Base-by-base conservation (phyloP, 805 yeast genomes). In the Saccharomycopsis oosterbeekiorum region DNA sequence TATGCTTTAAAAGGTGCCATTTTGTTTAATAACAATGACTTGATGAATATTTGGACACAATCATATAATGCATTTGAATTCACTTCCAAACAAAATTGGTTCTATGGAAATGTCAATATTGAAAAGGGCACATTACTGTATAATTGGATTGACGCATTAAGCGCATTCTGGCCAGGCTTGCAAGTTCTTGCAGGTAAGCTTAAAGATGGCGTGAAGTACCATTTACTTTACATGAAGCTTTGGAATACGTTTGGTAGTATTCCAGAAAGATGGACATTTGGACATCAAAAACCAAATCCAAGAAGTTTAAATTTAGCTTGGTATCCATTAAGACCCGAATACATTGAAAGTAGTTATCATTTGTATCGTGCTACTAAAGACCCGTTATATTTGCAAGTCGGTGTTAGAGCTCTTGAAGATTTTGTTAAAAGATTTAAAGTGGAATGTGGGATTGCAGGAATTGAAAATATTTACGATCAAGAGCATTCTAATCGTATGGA, bases 251-350 rank as follows among this genome's bases (percentile, higher is more conserved):
- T 80, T 70, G 91, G 86, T 12, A 86, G 85, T 60, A 82, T 92
- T 11, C 98, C 98, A 0, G 98, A 92, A 71, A 76, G 97, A 57
- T 93, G 97, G 97, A 77, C 80, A 58, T 78, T 75, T 63, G 36
- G 55, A 10, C 21, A 50, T 8, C 14, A 24, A 3, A 19, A 21
- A 12, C 53, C 53, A 47, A 47, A 24, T 47, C 53, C 34, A 8
- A 43, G 34, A n/a, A 34, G 62, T 11, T 72, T 88, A 2, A 75
- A 81, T 0, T 73, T 90, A 40, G 96, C 89, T 69, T 92, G 97
- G 97, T 92, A 89, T 68, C 97, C 97, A 1, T 75, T 92, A 54
- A 76, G 98, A 60, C 98, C 98, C 0, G 98, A 92, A 70, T 89
- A 91, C 66, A 80, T 89, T 53, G 98, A 92, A 70, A 88, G 96